A percentile compares a stretch with the other conserved stretches of the same genome.
These are phyloP conservation scores for Penicillium desertorum DNA, from an alignment of 495 filamentous ascomycete species.

Conservation along the genomic window DNA sequence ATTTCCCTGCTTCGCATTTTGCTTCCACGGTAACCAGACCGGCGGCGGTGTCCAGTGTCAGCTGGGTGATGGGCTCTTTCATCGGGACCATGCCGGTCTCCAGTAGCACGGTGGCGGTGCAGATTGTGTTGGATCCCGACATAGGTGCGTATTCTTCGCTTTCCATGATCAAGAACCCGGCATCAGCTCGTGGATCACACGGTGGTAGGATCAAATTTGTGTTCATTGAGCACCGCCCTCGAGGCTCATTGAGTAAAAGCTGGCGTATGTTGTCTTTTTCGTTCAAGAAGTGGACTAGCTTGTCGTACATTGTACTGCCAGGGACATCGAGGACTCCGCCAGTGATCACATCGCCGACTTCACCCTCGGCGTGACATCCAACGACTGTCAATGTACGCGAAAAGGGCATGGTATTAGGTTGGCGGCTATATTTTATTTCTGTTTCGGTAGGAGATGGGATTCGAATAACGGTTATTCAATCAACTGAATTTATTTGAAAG, in stretches of 20 bases:
- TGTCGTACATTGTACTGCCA: conserved; percentile 36
- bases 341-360: conserved; percentile 38
- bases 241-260: conserved; percentile 40
- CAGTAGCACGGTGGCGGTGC: conserved; percentile 35
- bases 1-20: conserved; percentile 36
- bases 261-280: conserved; percentile 33
- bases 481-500: neutral
- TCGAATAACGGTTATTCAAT: neutral
- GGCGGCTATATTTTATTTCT: neutral
- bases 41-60: conserved; percentile 34
- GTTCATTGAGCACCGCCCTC: conserved; percentile 35
- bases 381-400: conserved; percentile 32
- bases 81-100: conserved; percentile 41
- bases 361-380: conserved; percentile 34
- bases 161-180: conserved; percentile 43
- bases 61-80: conserved; percentile 33
- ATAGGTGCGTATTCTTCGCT: conserved; percentile 41
- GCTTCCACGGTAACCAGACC: conserved; percentile 34
- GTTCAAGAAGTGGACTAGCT: conserved; percentile 29
- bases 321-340: conserved; percentile 38
- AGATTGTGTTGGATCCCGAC: conserved; percentile 41
- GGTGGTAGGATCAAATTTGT: conserved; percentile 39
- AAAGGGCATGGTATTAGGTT: conserved; percentile 21
- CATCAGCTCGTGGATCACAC: conserved; percentile 36
- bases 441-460: neutral